Conservation (phyloP, 148 eudicot genomes). For the Linanthus parryae region DNA sequence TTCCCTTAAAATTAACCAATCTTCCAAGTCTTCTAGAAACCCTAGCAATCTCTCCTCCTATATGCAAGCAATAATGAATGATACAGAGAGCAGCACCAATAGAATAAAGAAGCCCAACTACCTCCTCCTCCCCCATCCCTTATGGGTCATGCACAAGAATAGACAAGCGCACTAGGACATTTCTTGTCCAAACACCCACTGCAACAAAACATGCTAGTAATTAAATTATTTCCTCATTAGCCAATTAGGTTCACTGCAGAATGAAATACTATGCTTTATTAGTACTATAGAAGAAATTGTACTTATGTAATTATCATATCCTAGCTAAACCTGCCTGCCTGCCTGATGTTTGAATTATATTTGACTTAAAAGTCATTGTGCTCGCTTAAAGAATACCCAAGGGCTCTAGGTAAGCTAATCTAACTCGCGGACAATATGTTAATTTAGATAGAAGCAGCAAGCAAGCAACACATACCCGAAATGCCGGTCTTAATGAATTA, state of each 20-base stretch:
- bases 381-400: background rate
- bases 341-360: too few species aligned
- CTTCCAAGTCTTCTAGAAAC: slow-evolving; percentile 53
- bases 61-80: background rate
- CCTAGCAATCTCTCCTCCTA: background rate
- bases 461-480: too few species aligned
- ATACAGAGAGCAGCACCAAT: background rate
- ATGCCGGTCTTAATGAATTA: background rate
- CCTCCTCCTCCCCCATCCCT: background rate
- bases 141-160: too few species aligned
- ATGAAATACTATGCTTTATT: background rate
- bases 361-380: background rate
- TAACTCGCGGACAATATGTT: background rate
- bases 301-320: too few species aligned
- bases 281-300: background rate
- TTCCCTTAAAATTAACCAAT: slow-evolving; percentile 9
- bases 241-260: background rate
- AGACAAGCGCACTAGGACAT: background rate
- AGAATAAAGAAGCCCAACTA: background rate
- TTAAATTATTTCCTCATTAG: background rate
- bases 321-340: too few species aligned
- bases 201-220: background rate
- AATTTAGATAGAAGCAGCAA: too few species aligned
- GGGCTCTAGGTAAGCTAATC: background rate
- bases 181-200: background rate